Evolutionary conservation across 1,284 basidiomycete species (phyloP).

Genomic region (Melampsora americana): DNA sequence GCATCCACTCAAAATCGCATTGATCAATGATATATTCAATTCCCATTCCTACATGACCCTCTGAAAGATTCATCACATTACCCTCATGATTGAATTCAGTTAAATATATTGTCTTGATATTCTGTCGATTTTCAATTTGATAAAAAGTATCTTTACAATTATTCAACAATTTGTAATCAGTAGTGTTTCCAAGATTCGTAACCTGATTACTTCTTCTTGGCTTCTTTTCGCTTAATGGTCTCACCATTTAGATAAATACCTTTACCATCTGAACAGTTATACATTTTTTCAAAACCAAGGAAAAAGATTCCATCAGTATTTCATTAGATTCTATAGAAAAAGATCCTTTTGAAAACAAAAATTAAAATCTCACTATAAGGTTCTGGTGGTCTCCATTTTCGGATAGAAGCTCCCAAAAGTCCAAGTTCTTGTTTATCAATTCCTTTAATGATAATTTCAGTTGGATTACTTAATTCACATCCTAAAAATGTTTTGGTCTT

Average conservation of each 20-base stretch:
- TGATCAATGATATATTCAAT: too few species aligned
- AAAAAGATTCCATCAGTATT: neutral
- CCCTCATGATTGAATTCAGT: too few species aligned
- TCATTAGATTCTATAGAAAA: neutral
- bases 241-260: conserved; percentile 89
- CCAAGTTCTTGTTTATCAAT: conserved; percentile 66
- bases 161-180: too few species aligned
- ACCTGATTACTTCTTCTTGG: conserved; percentile 82
- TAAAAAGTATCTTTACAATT: too few species aligned
- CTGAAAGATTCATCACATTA: too few species aligned
- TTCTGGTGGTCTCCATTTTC: conserved; percentile 82
- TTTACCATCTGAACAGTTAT: conserved; percentile 58
- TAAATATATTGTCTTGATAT: too few species aligned
- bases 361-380: conserved; percentile 65
- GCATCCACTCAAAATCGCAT: too few species aligned
- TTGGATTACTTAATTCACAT: conserved; percentile 59
- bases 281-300: neutral
- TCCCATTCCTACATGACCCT: too few species aligned
- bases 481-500: conserved; percentile 60
- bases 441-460: conserved; percentile 59
- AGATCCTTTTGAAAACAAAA: too few species aligned
- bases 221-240: conserved; percentile 79
- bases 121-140: too few species aligned
- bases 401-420: conserved; percentile 79
- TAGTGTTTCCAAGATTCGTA: neutral